Evolutionary conservation across 768 basidiomycete genomes (phyloP).

Genomic region (Lactifluus rugatus): DNA sequence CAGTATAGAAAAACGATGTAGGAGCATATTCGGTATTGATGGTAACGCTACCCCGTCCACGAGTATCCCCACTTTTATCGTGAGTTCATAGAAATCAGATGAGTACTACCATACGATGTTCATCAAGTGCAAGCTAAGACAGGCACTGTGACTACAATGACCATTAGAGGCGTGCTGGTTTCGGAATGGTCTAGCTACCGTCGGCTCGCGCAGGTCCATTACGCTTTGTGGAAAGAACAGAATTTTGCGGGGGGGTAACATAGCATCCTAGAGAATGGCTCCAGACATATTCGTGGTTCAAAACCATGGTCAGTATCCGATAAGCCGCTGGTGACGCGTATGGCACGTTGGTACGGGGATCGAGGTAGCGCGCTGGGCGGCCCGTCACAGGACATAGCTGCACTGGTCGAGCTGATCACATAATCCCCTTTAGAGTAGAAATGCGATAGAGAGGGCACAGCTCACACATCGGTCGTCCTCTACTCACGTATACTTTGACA

Average conservation of each 20-base stretch:
- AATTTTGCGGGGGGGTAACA: slow-evolving; percentile 20
- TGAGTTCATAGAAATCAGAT: background rate
- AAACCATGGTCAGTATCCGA: slow-evolving; percentile 46
- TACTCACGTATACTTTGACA: slow-evolving; percentile 52
- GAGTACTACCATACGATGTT: background rate
- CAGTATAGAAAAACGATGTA: background rate
- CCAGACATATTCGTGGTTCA: slow-evolving; percentile 69
- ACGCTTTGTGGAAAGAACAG: background rate
- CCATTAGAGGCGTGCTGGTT: background rate
- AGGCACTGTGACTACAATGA: background rate
- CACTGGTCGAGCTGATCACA: slow-evolving; percentile 47
- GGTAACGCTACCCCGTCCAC: background rate
- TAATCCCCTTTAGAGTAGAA: background rate
- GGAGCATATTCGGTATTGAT: background rate
- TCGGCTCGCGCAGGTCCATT: background rate
- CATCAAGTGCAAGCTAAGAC: background rate
- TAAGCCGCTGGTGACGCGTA: slow-evolving; percentile 67
- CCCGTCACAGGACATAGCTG: slow-evolving; percentile 75
- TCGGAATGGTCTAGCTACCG: background rate
- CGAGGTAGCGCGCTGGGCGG: slow-evolving; percentile 61
- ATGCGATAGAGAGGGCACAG: slow-evolving; percentile 14
- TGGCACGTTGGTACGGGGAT: slow-evolving; percentile 72
- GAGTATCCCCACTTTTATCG: background rate
- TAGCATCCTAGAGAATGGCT: slow-evolving; percentile 35
- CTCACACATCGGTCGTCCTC: slow-evolving; percentile 56